phyloP scores from a whole-genome alignment of 257 asterid species.

The Sherardia arvensis region DNA sequence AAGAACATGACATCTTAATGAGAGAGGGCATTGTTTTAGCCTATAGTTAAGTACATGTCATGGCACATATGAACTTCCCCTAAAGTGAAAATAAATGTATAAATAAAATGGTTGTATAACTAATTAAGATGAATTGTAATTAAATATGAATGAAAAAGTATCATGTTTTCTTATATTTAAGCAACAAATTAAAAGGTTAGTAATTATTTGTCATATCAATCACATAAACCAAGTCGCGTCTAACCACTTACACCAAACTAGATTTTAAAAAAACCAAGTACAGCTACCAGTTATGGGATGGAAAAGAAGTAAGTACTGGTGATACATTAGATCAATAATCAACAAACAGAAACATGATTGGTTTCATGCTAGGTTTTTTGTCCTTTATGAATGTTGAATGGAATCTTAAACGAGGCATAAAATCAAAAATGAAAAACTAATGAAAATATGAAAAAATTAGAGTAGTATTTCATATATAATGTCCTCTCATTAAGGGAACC shows the following conservation, averaged over 20 bases:
- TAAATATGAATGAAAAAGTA: too few relatives aligned
- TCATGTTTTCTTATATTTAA: too few relatives aligned
- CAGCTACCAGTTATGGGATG: neutral
- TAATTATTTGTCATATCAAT: too few relatives aligned
- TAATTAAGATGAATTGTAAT: too few relatives aligned
- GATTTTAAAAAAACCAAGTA: neutral
- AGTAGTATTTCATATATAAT: constrained; percentile 10
- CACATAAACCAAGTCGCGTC: neutral
- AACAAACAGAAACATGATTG: constrained; percentile 34
- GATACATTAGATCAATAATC: constrained; percentile 19
- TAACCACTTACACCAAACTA: neutral
- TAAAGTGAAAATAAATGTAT: too few relatives aligned
- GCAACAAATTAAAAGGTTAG: too few relatives aligned
- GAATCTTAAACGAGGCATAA: constrained; percentile 42
- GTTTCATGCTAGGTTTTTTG: constrained; percentile 36
- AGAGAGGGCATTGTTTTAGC: too few relatives aligned
- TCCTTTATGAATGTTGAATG: constrained; percentile 43
- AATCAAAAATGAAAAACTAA: constrained; percentile 23
- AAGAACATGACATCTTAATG: too few relatives aligned
- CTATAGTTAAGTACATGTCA: too few relatives aligned
- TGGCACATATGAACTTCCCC: too few relatives aligned
- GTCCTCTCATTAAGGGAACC: constrained; percentile 69
- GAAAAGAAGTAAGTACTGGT: constrained; percentile 5
- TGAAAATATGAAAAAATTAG: constrained; percentile 14
- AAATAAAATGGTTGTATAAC: too few relatives aligned